Percentiles rank a stretch among this genome's conserved stretches.
Conservation (phyloP, 331 rosid species). For the Spiraea crenata region DNA sequence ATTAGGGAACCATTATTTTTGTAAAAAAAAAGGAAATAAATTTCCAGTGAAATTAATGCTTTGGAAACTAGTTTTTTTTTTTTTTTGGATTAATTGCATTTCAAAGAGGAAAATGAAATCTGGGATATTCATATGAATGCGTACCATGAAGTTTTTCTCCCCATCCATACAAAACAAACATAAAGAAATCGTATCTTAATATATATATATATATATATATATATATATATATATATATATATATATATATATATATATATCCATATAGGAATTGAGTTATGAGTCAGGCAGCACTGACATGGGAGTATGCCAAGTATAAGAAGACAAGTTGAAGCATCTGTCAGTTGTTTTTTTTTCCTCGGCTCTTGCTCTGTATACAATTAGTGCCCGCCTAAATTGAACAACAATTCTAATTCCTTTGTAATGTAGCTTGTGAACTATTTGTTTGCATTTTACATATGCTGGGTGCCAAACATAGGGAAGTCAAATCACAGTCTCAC, state of each 20-base stretch:
- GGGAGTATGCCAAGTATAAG: background rate
- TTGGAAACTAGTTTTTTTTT: no score
- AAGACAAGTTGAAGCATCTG: constrained; percentile 22
- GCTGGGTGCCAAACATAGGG: background rate
- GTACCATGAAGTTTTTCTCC: no score
- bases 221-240: no score
- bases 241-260: background rate
- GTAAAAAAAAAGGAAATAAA: no score
- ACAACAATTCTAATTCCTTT: constrained; percentile 5
- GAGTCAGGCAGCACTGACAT: constrained; percentile 17
- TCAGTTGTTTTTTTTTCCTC: constrained; percentile 19
- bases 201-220: no score
- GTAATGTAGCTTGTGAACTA: background rate
- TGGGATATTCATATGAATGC: no score
- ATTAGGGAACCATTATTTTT: no score
- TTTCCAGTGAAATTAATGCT: no score
- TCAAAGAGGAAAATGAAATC: no score
- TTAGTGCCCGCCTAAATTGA: constrained; percentile 9
- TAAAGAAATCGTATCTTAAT: no score
- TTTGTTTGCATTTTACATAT: background rate
- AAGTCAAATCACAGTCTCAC: constrained; percentile 4
- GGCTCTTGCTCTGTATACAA: background rate
- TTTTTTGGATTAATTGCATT: no score
- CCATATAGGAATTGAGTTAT: background rate
- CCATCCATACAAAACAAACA: no score